These are phyloP conservation scores for Globisporangium parvum DNA, from an alignment of 352 stramenopile species.

Conservation along the genomic window DNA sequence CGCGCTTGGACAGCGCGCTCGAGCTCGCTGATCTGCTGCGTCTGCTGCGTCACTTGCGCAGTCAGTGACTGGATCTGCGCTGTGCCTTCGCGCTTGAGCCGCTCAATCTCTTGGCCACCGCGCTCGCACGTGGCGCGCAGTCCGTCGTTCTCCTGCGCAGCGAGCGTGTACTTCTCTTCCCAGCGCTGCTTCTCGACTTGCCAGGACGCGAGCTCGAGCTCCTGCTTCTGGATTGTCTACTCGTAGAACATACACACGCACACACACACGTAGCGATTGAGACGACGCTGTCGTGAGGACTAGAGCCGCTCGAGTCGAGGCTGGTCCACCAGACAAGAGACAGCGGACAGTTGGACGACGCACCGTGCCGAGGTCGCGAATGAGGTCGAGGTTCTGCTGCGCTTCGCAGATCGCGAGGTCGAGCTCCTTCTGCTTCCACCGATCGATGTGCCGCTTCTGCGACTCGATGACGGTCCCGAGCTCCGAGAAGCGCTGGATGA, in stretches of 20 bases:
- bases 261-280: too few relatives aligned
- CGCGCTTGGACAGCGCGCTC: conserved; percentile 41
- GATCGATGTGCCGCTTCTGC: conserved; percentile 80
- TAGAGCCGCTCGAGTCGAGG: too few relatives aligned
- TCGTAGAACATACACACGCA: neutral
- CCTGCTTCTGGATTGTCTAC: conserved; percentile 52
- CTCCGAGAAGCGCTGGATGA: conserved; percentile 72
- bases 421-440: conserved; percentile 81
- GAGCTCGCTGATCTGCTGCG: conserved; percentile 37
- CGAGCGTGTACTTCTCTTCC: conserved; percentile 74
- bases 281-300: too few relatives aligned
- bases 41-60: conserved; percentile 39
- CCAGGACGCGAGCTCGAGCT: conserved; percentile 43
- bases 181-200: conserved; percentile 66
- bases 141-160: conserved; percentile 44
- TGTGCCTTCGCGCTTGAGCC: conserved; percentile 41
- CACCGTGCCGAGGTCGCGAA: conserved; percentile 47
- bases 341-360: neutral
- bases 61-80: conserved; percentile 50
- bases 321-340: neutral
- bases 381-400: conserved; percentile 60
- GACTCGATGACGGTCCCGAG: conserved; percentile 78
- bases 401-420: conserved; percentile 69
- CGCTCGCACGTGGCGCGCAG: conserved; percentile 70
- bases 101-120: conserved; percentile 35